Conservation (phyloP, 2,329 filamentous ascomycete species). For the Emergomyces pasteurianus region DNA sequence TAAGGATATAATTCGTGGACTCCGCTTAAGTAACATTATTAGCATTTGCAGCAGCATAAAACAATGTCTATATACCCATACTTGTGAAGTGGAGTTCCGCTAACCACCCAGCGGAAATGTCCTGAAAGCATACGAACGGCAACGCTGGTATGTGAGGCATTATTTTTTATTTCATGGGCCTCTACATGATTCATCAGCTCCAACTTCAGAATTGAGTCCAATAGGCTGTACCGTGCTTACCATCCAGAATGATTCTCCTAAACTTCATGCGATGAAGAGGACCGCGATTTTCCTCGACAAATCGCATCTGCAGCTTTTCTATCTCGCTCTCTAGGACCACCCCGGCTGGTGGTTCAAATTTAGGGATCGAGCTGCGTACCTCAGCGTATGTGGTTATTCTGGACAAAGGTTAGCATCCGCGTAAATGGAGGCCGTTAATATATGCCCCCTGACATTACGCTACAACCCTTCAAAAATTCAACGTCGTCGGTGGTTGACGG, state of each 20-base stretch:
- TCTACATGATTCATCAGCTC: slow-evolving; percentile 11
- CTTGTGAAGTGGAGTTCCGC: slow-evolving; percentile 30
- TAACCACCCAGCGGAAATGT: slow-evolving; percentile 28
- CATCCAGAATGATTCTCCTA: slow-evolving; percentile 30
- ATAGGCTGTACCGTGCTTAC: slow-evolving; percentile 12
- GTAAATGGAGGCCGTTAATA: neutral
- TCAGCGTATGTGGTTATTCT: slow-evolving; percentile 30
- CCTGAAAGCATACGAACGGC: slow-evolving; percentile 25
- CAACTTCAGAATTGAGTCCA: neutral
- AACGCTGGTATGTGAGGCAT: slow-evolving; percentile 20
- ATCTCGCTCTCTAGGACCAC: slow-evolving; percentile 12
- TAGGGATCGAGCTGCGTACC: slow-evolving; percentile 23
- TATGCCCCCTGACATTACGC: slow-evolving; percentile 15
- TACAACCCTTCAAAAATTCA: slow-evolving; percentile 11
- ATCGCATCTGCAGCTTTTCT: slow-evolving; percentile 15
- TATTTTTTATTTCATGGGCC: slow-evolving; percentile 28
- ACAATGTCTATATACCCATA: slow-evolving; percentile 8
- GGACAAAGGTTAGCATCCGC: slow-evolving; percentile 3
- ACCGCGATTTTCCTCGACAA: slow-evolving; percentile 17
- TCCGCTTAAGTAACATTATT: slow-evolving; percentile 11
- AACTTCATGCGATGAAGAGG: slow-evolving; percentile 26
- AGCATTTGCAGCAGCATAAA: neutral
- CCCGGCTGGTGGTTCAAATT: slow-evolving; percentile 11
- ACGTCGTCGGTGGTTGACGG: slow-evolving; percentile 12
- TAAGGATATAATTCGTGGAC: slow-evolving; percentile 29